Percentiles rank a stretch among this genome's conserved stretches.
Conservation (phyloP, 495 filamentous ascomycete species). For the Durotheca rogersii region DNA sequence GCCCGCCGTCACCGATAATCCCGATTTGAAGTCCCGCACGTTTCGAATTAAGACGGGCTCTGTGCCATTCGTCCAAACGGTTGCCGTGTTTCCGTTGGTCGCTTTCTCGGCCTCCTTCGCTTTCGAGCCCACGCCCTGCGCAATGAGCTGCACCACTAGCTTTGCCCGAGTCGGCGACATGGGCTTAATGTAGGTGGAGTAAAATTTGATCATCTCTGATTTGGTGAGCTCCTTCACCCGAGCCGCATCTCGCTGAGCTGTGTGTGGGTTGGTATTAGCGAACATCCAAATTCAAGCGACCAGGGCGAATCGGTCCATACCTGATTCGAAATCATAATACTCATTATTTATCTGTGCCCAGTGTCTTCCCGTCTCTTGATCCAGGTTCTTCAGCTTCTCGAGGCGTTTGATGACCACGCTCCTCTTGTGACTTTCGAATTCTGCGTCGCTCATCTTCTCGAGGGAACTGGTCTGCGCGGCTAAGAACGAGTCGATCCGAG, state of each 20-base stretch:
- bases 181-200: slow-evolving; percentile 72
- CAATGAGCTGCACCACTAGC: slow-evolving; percentile 77
- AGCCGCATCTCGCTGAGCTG: slow-evolving; percentile 74
- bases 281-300: neutral
- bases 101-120: slow-evolving; percentile 42
- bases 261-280: slow-evolving; percentile 12
- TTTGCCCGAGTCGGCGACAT: slow-evolving; percentile 73
- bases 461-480: slow-evolving; percentile 61
- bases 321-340: slow-evolving; percentile 82
- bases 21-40: slow-evolving; percentile 74
- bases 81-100: slow-evolving; percentile 37
- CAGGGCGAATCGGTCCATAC: slow-evolving; percentile 50
- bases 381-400: slow-evolving; percentile 91
- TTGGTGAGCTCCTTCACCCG: slow-evolving; percentile 75
- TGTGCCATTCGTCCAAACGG: slow-evolving; percentile 42
- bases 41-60: slow-evolving; percentile 62
- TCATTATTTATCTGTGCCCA: slow-evolving; percentile 85
- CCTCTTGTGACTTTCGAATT: slow-evolving; percentile 88
- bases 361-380: slow-evolving; percentile 77
- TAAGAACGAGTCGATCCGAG: slow-evolving; percentile 83
- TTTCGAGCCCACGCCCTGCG: slow-evolving; percentile 57
- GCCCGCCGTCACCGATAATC: slow-evolving; percentile 65
- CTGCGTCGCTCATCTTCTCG: slow-evolving; percentile 73
- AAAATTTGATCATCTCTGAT: slow-evolving; percentile 77
- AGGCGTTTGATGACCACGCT: slow-evolving; percentile 84